Evolutionary conservation across 164 flowering plant species (phyloP).

Genomic region (Akebia trifoliata): DNA sequence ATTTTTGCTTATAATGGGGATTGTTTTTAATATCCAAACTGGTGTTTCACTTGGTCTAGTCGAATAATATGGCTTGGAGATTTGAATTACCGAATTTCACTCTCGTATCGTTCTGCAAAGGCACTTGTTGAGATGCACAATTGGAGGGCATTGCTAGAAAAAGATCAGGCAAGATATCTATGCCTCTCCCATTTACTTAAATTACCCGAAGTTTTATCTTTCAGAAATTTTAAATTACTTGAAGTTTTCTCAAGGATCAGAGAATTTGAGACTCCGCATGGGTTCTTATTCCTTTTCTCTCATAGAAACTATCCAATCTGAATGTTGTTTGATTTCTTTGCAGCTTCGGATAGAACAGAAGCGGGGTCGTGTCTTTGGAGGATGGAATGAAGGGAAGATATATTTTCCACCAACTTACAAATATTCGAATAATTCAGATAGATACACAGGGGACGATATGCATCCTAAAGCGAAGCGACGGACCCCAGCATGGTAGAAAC

Average conservation of each 20-base stretch:
- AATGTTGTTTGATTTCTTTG: constrained; percentile 11
- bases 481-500: constrained; percentile 89
- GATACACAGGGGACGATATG: constrained; percentile 85
- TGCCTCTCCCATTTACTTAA: too few relatives aligned
- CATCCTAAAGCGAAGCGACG: constrained; percentile 88
- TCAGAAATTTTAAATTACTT: not conserved
- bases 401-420: constrained; percentile 95
- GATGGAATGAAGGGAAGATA: constrained; percentile 85
- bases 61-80: constrained; percentile 98
- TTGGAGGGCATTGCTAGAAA: constrained; percentile 85
- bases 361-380: constrained; percentile 66
- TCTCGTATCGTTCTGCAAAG: constrained; percentile 85
- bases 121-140: constrained; percentile 96
- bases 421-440: constrained; percentile 85
- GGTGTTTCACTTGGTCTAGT: constrained; percentile 36
- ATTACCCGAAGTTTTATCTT: not conserved
- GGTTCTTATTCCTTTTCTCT: not conserved
- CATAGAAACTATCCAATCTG: constrained; percentile 10
- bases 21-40: too few relatives aligned
- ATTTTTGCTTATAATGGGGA: too few relatives aligned
- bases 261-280: not conserved
- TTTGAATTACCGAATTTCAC: constrained; percentile 85
- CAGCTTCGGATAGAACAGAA: constrained; percentile 80
- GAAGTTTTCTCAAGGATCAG: not conserved
- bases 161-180: constrained; percentile 70